Evolutionary conservation across 1,284 basidiomycete genomes (phyloP).

Genomic region (Apiotrichum domesticum): DNA sequence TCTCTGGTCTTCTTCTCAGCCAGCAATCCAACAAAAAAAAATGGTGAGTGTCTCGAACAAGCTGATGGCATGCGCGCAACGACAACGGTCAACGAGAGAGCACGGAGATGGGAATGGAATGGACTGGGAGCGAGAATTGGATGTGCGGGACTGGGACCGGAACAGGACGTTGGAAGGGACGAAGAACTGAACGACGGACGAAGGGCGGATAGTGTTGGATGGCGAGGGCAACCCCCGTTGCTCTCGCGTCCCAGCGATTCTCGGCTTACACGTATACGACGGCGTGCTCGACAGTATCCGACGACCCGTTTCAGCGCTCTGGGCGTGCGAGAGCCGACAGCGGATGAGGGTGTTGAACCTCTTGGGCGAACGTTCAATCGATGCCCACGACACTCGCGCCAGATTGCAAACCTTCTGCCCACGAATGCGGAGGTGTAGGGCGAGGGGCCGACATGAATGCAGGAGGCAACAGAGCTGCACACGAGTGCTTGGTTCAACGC

Average conservation of each 20-base stretch:
- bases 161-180: neutral
- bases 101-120: neutral
- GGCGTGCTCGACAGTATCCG: no score
- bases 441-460: no score
- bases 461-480: no score
- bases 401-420: no score
- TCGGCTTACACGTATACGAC: neutral
- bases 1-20: neutral
- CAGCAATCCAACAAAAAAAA: constrained; percentile 2
- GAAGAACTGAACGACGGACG: no score
- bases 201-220: neutral
- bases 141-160: neutral
- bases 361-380: no score
- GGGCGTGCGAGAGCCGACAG: no score
- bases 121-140: neutral
- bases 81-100: neutral
- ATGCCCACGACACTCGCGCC: no score
- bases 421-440: no score
- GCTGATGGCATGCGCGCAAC: neutral
- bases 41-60: neutral
- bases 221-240: neutral
- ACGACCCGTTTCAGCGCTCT: no score
- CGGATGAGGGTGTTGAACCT: no score
- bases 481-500: no score
- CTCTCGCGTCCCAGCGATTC: neutral